Evolutionary conservation across 2,329 filamentous ascomycete genomes (phyloP).

Genomic region (Zymoseptoria pseudotritici): DNA sequence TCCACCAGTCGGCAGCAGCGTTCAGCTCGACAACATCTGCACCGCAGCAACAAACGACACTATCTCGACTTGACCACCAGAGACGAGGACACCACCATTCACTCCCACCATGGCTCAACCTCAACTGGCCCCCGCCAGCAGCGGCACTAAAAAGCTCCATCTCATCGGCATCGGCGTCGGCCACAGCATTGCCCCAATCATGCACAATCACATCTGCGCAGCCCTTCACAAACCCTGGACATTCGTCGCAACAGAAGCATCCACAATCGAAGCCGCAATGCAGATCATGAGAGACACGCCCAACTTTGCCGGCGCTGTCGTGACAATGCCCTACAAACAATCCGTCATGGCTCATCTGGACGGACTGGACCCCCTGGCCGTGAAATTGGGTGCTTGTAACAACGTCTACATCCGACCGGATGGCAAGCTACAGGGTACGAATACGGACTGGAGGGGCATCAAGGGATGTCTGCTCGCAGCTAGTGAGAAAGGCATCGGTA

Average conservation of each 20-base stretch:
- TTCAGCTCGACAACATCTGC: too few relatives aligned
- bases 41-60: too few relatives aligned
- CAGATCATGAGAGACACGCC: too few relatives aligned
- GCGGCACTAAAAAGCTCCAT: too few relatives aligned
- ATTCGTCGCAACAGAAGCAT: slow-evolving; percentile 28
- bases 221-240: slow-evolving; percentile 31
- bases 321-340: slow-evolving; percentile 41
- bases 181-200: slow-evolving; percentile 36
- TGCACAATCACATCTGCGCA: slow-evolving; percentile 36
- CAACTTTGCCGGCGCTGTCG: slow-evolving; percentile 13
- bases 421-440: slow-evolving; percentile 31
- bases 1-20: too few relatives aligned
- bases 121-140: too few relatives aligned
- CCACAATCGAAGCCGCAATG: too few relatives aligned
- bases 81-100: too few relatives aligned
- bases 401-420: slow-evolving; percentile 27
- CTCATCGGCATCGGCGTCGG: slow-evolving; percentile 31
- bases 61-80: too few relatives aligned
- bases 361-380: slow-evolving; percentile 31
- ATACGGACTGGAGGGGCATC: slow-evolving; percentile 41
- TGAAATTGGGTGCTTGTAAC: slow-evolving; percentile 35
- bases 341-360: slow-evolving; percentile 32
- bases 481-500: slow-evolving; percentile 14
- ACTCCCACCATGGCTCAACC: too few relatives aligned
- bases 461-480: slow-evolving; percentile 28